A percentile compares a stretch with the other conserved stretches of the same genome.
Conservation (phyloP, 2,329 filamentous ascomycete genomes). For the Taxawa tesnikishii region DNA sequence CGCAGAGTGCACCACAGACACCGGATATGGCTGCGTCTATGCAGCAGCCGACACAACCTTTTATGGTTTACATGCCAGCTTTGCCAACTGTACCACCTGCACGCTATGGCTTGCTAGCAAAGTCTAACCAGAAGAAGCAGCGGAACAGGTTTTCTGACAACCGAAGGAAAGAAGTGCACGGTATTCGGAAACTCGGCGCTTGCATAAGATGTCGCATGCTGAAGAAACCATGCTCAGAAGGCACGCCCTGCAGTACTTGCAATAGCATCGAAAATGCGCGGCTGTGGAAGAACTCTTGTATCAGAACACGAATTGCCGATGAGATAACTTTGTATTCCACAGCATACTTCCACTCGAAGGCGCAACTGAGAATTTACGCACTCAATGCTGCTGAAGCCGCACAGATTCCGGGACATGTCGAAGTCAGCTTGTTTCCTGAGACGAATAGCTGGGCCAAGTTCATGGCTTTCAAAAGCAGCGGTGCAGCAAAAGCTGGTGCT, state of each 20-base stretch:
- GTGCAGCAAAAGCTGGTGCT: constrained; percentile 24
- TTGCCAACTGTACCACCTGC: no score
- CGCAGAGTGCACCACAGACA: no score
- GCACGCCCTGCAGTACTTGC: constrained; percentile 47
- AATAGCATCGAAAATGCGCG: constrained; percentile 47
- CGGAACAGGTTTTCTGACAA: constrained; percentile 44
- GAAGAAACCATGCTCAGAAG: constrained; percentile 51
- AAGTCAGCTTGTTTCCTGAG: constrained; percentile 39
- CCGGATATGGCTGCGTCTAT: no score
- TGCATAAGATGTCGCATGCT: constrained; percentile 53
- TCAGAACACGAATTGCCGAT: constrained; percentile 45
- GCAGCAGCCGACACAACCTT: no score
- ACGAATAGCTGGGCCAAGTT: constrained; percentile 16
- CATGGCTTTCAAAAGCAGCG: constrained; percentile 32
- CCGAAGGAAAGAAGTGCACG: constrained; percentile 45
- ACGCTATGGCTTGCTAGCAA: constrained; percentile 13
- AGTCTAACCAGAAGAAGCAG: constrained; percentile 31
- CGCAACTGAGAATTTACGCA: constrained; percentile 37
- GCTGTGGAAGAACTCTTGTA: constrained; percentile 47
- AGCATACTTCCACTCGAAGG: constrained; percentile 37
- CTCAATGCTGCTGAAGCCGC: constrained; percentile 37
- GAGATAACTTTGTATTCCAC: constrained; percentile 46
- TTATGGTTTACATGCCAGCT: no score
- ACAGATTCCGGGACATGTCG: constrained; percentile 38
- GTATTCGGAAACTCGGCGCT: constrained; percentile 47